Percentiles rank a stretch among this genome's conserved stretches.
phyloP scores from a whole-genome alignment of 2,329 filamentous ascomycete species.

The Clonostachys byssicola region DNA sequence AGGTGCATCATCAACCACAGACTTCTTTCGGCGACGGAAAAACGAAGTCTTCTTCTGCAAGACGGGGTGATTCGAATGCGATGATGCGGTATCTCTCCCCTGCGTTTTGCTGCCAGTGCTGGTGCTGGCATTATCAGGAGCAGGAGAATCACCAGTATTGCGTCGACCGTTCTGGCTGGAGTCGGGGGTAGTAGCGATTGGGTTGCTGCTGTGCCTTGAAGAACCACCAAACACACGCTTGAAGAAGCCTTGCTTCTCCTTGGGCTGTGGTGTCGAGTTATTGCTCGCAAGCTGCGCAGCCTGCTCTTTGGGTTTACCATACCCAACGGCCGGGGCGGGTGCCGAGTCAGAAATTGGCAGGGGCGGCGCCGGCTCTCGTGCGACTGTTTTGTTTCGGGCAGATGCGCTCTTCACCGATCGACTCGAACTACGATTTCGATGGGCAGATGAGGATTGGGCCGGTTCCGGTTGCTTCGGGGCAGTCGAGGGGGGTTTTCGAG shows the following conservation, averaged over 20 bases:
- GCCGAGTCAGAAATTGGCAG: constrained; percentile 37
- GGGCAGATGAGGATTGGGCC: constrained; percentile 12
- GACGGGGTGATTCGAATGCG: constrained; percentile 41
- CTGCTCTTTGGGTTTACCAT: constrained; percentile 53
- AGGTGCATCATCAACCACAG: constrained; percentile 66
- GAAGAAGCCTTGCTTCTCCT: constrained; percentile 85
- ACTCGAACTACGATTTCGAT: constrained; percentile 50
- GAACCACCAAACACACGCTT: constrained; percentile 75
- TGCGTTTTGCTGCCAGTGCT: constrained; percentile 32
- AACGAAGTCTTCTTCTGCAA: constrained; percentile 92
- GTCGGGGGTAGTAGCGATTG: not conserved
- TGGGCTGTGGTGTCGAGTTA: constrained; percentile 39
- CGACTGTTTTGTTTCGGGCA: constrained; percentile 16
- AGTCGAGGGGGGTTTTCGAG: constrained; percentile 46
- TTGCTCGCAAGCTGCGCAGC: constrained; percentile 39
- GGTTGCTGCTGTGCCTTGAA: constrained; percentile 50
- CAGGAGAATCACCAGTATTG: constrained; percentile 1
- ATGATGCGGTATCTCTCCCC: constrained; percentile 39
- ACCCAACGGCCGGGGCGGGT: constrained; percentile 54
- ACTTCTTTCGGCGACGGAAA: constrained; percentile 90
- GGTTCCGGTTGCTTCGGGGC: constrained; percentile 31
- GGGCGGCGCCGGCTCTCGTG: constrained; percentile 11
- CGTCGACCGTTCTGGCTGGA: not conserved
- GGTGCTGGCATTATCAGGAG: not conserved
- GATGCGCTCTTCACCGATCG: constrained; percentile 50